Conservation (phyloP, 306 rosid species). For the Prinsepia uniflora region DNA sequence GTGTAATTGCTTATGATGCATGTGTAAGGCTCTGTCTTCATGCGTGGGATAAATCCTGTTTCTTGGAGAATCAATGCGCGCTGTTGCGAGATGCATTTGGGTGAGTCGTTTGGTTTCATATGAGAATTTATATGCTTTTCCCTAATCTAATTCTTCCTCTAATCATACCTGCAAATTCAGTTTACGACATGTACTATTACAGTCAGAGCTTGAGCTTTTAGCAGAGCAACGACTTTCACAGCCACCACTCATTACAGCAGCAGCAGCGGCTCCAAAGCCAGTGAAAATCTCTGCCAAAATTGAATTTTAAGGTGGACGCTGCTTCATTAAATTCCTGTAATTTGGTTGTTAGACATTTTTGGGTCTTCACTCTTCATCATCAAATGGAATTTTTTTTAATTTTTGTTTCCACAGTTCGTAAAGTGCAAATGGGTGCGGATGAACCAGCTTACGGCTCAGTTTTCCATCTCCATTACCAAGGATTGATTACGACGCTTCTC, state of each 20-base stretch:
- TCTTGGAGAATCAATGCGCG: constrained; percentile 36
- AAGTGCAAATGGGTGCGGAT: constrained; percentile 29
- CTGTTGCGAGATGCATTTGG: constrained; percentile 35
- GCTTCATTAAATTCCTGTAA: not conserved
- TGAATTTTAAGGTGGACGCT: constrained; percentile 29
- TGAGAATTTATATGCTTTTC: not conserved
- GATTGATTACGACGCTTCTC: constrained; percentile 11
- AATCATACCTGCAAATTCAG: constrained; percentile 13
- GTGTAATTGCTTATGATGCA: constrained; percentile 31
- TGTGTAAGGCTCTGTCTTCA: constrained; percentile 39
- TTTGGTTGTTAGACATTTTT: not conserved
- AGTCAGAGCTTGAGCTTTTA: constrained; percentile 36
- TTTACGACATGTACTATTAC: constrained; percentile 31
- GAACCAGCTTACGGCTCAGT: constrained; percentile 21
- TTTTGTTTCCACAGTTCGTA: constrained; percentile 28
- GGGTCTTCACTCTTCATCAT: not conserved
- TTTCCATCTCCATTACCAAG: constrained; percentile 13
- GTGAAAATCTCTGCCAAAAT: constrained; percentile 25
- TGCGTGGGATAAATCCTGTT: constrained; percentile 25
- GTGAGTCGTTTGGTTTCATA: constrained; percentile 15
- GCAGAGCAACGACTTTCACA: constrained; percentile 18
- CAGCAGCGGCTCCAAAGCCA: constrained; percentile 20
- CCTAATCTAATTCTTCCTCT: not conserved
- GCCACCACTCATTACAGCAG: constrained; percentile 19
- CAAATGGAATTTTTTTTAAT: not conserved